phyloP scores from a whole-genome alignment of 441 rosid species.

The Mallotus japonicus region DNA sequence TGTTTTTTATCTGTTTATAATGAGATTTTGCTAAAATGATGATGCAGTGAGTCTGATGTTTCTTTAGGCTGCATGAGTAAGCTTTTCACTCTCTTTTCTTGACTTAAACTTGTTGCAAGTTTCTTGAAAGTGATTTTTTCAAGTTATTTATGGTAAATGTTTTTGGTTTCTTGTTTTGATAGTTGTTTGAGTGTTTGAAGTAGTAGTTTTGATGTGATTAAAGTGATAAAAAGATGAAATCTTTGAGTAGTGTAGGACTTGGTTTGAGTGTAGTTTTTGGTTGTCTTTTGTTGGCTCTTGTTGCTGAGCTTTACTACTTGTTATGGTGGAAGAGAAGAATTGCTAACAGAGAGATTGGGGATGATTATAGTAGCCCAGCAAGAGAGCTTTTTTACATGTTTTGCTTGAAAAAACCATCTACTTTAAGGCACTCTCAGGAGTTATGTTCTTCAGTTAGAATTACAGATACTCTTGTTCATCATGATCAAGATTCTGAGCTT shows the following conservation, averaged over 20 bases:
- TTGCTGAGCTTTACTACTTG: conserved; percentile 81
- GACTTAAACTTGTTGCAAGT: conserved; percentile 13
- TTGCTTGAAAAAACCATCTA: conserved; percentile 60
- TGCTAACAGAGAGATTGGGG: conserved; percentile 39
- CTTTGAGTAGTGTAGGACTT: conserved; percentile 86
- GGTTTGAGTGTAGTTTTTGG: conserved; percentile 87
- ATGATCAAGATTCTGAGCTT: conserved; percentile 33
- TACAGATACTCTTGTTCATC: conserved; percentile 33
- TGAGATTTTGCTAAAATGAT: conserved; percentile 18
- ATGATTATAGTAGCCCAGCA: conserved; percentile 62
- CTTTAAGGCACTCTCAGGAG: conserved; percentile 40
- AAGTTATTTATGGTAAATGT: conserved; percentile 12
- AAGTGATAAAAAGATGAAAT: conserved; percentile 54
- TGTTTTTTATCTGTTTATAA: not conserved
- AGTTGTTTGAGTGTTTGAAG: not conserved
- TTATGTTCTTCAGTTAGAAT: conserved; percentile 34
- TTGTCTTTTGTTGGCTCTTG: conserved; percentile 67
- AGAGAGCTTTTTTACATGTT: conserved; percentile 71
- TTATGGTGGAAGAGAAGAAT: conserved; percentile 83
- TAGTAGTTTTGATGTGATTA: conserved; percentile 27
- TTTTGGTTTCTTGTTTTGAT: not conserved
- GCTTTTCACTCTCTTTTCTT: conserved; percentile 18
- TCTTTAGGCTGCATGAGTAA: conserved; percentile 14
- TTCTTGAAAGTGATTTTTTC: not conserved
- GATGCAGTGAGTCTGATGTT: conserved; percentile 19